phyloP scores from a whole-genome alignment of 257 asterid genomes.

The Rehmannia glutinosa region DNA sequence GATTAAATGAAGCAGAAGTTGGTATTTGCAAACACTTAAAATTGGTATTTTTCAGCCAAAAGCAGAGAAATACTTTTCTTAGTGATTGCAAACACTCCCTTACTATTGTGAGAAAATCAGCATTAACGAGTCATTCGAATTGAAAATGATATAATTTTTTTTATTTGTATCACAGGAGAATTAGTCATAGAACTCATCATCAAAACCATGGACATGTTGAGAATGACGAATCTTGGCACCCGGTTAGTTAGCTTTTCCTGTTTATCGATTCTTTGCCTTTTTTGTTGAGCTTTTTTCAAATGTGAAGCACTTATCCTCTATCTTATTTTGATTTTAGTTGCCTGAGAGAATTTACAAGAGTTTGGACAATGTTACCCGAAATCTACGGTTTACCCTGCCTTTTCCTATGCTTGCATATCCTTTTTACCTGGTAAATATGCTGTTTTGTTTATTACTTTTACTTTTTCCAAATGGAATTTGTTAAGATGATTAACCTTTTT shows the following conservation, averaged over 20 bases:
- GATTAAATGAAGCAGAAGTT: too few species aligned
- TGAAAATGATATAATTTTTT: neutral
- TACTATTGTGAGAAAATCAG: too few species aligned
- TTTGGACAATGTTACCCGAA: conserved; percentile 54
- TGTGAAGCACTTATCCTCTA: neutral
- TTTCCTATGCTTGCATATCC: conserved; percentile 94
- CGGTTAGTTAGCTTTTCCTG: conserved; percentile 49
- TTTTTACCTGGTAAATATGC: conserved; percentile 54
- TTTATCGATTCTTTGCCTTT: neutral
- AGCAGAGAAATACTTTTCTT: too few species aligned
- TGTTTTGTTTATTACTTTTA: conserved; percentile 31
- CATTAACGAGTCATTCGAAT: neutral
- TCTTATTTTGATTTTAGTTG: conserved; percentile 28
- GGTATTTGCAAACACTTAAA: too few species aligned
- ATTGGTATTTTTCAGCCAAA: too few species aligned
- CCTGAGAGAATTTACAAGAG: conserved; percentile 54
- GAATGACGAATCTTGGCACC: conserved; percentile 99
- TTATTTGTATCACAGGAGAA: conserved; percentile 43
- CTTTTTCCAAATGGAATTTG: neutral
- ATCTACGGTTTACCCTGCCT: conserved; percentile 78
- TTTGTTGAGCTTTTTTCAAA: neutral
- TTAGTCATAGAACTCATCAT: conserved; percentile 97
- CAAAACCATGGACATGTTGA: conserved; percentile 99
- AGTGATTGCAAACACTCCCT: too few species aligned
- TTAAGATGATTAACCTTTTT: neutral